Base-by-base conservation (phyloP, 306 rosid species). In the Chamaecrista fasciculata region DNA sequence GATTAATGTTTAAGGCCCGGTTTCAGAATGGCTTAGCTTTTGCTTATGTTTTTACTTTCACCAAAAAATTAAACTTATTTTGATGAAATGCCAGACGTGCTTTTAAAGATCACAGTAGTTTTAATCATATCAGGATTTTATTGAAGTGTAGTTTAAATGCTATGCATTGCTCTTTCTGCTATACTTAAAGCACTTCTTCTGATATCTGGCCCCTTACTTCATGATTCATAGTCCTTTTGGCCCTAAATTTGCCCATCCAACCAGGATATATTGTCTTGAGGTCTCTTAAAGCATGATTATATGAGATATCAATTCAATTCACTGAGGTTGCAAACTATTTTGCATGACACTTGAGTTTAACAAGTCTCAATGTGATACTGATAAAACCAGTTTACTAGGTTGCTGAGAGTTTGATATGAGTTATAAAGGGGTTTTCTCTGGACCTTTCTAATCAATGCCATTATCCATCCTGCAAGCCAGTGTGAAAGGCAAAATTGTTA, bases 211-310 rank as follows among this genome's bases (percentile, higher is more conserved):
- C 44, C 68, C 33, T 34, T 52, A 52, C 44, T 79, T 31, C 18
- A 14, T 76, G 61, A 50, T 50, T 76, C 25, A 29, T 69, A n/a
- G 23, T 52, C n/a, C n/a, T 40, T 5, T 62, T 61, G 42, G 26
- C 50, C 39, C 34, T n/a, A 53, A 69, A 62, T 46, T 40, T 74
- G 64, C 57, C 62, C 19, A 20, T 46, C 1, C 28, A 11, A 23
- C 20, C 1, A 2, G 53, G 69, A 26, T 36, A 43, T 19, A 36
- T 70, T 53, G 23, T 26, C 43, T 49, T 26, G 31, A 15, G 40
- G 6, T n/a, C 25, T 57, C 43, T 24, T 36, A 44, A 66, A 67
- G 18, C 6, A 33, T 33, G 36, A 33, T 33, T 33, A 33, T 33
- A 37, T 68, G 33, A 15, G 14, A 53, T 21, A 20, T 12, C 19